These are phyloP conservation scores for Aspergillus sp. DNA, from an alignment of 2,329 filamentous ascomycete species.

Conservation along the genomic window DNA sequence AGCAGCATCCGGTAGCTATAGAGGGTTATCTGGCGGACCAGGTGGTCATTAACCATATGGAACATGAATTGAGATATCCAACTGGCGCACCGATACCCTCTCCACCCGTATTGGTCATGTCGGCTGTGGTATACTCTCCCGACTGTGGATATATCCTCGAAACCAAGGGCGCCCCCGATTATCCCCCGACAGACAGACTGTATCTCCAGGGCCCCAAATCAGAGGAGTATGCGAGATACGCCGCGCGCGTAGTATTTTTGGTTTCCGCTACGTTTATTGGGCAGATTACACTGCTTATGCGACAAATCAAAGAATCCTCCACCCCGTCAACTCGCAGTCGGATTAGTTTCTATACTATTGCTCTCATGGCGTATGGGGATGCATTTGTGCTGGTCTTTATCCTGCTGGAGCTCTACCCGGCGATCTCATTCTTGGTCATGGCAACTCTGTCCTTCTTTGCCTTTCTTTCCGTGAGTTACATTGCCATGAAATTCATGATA, in stretches of 20 bases:
- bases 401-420: slow-evolving; percentile 56
- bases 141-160: slow-evolving; percentile 67
- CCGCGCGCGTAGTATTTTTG: slow-evolving; percentile 54
- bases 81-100: slow-evolving; percentile 55
- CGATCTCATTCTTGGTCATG: slow-evolving; percentile 56
- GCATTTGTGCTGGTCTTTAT: slow-evolving; percentile 59
- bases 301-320: slow-evolving; percentile 64
- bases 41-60: slow-evolving; percentile 51
- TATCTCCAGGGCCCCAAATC: slow-evolving; percentile 59
- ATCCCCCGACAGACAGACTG: slow-evolving; percentile 49
- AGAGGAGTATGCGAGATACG: slow-evolving; percentile 55
- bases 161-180: slow-evolving; percentile 59
- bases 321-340: slow-evolving; percentile 65
- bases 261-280: slow-evolving; percentile 51
- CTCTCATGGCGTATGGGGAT: slow-evolving; percentile 61
- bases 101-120: slow-evolving; percentile 57
- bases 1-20: slow-evolving; percentile 52
- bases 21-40: slow-evolving; percentile 30
- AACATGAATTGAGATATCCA: slow-evolving; percentile 60
- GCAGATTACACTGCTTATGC: slow-evolving; percentile 58
- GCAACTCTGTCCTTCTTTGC: slow-evolving; percentile 59
- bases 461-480: slow-evolving; percentile 61
- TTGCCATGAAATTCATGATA: slow-evolving; percentile 65
- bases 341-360: slow-evolving; percentile 64
- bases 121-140: slow-evolving; percentile 62